Evolutionary conservation across 1,284 basidiomycete species (phyloP).

Genomic region (Lignosus rhinocerotis): DNA sequence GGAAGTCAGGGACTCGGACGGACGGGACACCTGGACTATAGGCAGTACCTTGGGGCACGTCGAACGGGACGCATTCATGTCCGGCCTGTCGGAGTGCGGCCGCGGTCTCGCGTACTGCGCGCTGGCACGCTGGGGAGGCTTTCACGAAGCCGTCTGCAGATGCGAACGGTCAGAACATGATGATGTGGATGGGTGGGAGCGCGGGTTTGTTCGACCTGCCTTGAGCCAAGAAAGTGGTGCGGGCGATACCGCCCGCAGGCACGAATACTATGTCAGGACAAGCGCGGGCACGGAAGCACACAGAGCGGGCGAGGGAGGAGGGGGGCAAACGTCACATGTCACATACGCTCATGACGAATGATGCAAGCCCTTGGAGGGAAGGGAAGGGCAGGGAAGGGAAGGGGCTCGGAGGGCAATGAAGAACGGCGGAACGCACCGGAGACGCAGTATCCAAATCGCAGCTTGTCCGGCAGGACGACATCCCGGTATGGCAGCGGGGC

Average conservation of each 20-base stretch:
- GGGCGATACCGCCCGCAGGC: background rate
- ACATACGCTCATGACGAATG: background rate
- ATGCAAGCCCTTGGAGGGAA: background rate
- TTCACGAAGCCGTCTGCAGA: slow-evolving; percentile 63
- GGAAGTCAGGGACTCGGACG: too few relatives aligned
- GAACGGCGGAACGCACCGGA: slow-evolving; percentile 42
- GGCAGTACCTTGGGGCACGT: slow-evolving; percentile 46
- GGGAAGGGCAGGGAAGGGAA: background rate
- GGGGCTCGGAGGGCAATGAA: background rate
- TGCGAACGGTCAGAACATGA: background rate
- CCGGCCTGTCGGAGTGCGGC: slow-evolving; percentile 65
- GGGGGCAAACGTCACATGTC: background rate
- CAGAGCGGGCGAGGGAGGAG: background rate
- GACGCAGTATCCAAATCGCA: slow-evolving; percentile 74
- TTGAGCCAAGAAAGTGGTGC: background rate
- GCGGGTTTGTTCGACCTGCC: background rate
- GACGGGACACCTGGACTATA: too few relatives aligned
- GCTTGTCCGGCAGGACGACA: slow-evolving; percentile 50
- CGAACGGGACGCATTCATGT: slow-evolving; percentile 78
- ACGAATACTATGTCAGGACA: background rate
- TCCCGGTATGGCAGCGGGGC: slow-evolving; percentile 65
- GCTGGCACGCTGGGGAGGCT: slow-evolving; percentile 76
- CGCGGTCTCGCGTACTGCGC: slow-evolving; percentile 80
- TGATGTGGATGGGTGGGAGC: background rate
- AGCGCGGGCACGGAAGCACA: background rate